phyloP scores from a whole-genome alignment of 306 rosid species.

The Hippophae rhamnoides region DNA sequence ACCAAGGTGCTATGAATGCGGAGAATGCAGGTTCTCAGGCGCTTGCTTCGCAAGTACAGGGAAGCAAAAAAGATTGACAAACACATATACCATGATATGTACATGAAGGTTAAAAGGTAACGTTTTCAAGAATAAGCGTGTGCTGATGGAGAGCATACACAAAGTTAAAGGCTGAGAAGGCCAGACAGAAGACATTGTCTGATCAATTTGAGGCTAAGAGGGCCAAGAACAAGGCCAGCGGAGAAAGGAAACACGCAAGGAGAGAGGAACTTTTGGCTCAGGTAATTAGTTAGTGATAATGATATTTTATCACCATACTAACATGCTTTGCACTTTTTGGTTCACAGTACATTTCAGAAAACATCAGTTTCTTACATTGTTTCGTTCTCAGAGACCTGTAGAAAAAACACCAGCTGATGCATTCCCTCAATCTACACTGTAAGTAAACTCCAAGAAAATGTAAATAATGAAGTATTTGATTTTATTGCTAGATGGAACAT shows the following conservation, averaged over 20 bases:
- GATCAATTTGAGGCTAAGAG: constrained; percentile 94
- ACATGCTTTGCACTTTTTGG: not conserved
- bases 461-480: too few species aligned
- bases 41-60: constrained; percentile 90
- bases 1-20: constrained; percentile 95
- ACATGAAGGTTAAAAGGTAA: constrained; percentile 98
- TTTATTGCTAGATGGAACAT: too few species aligned
- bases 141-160: constrained; percentile 93
- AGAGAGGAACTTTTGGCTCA: constrained; percentile 93
- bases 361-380: too few species aligned
- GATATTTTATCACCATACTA: not conserved
- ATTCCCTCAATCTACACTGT: constrained; percentile 53
- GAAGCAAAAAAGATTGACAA: constrained; percentile 86
- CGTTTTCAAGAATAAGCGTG: constrained; percentile 92
- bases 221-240: constrained; percentile 94
- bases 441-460: constrained; percentile 19
- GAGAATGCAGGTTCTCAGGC: constrained; percentile 91
- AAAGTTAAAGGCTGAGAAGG: constrained; percentile 96
- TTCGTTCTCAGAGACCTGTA: constrained; percentile 56
- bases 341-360: too few species aligned
- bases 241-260: constrained; percentile 75
- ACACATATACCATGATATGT: constrained; percentile 99
- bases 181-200: constrained; percentile 84
- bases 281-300: constrained; percentile 21
- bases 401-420: constrained; percentile 32